Base-by-base conservation (phyloP, 768 basidiomycete species). In the Russula sp. region DNA sequence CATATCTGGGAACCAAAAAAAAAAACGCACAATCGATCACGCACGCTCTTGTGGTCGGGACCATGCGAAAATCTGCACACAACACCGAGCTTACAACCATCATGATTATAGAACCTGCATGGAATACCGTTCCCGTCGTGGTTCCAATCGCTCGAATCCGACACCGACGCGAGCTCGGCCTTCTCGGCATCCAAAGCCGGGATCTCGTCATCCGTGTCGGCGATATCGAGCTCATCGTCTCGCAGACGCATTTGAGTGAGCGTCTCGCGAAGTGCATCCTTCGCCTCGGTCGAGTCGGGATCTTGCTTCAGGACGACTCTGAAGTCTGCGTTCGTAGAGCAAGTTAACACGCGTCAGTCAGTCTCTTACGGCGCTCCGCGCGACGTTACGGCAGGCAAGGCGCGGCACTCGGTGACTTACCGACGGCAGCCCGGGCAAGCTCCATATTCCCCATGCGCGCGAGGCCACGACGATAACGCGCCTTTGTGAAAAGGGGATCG, bases 31-130 rank as follows among this genome's bases (percentile, higher is more conserved):
- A 83, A 69, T 13, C 77, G 75, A 64, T 85, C 80, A 20, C 82
- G 74, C 14, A 82, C 75, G 61, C 83, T 84, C 69, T 78, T 80
- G 45, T 75, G 67, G 62, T 84, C 82, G 0, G 83, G 82, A 0
- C 81, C 79, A 68, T 85, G 83, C 20, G 77, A 81, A 69, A 74
- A 83, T 18, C 60, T 60, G 65, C 83, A 85, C 2, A 64, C 58
- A 8, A 20, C 54, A 0, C 82, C 80, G 3, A 75, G 72, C 10
- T 60, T 69, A 66, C 83, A 84, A 0, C 79, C 80, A 18, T 75
- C 73, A 60, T 79, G 81, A 58, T 85, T 85, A 68, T 84, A 83
- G 67, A 80, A 81, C 48, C 78, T 74, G 68, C 83, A 85, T 0
- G 83, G 78, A 2, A 76, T 73, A 3, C 77, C 76, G 52, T 81